A percentile compares a stretch with the other conserved stretches of the same genome.
These are phyloP conservation scores for Eucalyptus tenuipes DNA, from an alignment of 345 rosid genomes.

Conservation along the genomic window DNA sequence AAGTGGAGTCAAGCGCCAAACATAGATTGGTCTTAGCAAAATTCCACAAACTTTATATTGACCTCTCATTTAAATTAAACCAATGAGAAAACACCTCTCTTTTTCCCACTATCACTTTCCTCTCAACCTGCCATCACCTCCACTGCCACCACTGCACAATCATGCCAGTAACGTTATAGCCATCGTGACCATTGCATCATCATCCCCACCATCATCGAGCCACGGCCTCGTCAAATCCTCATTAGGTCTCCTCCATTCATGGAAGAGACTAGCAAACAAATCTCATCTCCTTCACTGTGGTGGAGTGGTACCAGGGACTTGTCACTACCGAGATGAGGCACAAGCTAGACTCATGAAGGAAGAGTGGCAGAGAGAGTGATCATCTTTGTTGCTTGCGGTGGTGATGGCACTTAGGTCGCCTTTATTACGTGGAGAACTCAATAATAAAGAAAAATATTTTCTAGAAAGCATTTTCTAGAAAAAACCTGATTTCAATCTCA, in stretches of 20 bases:
- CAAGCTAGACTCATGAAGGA: no score
- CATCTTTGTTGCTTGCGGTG: no score
- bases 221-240: neutral
- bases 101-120: neutral
- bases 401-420: rapidly evolving
- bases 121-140: neutral
- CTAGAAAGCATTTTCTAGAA: no score
- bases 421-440: rapidly evolving
- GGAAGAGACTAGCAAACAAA: neutral
- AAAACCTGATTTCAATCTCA: no score
- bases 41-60: neutral
- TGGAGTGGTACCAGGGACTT: neutral
- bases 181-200: neutral
- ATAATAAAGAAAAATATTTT: no score
- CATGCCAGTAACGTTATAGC: neutral
- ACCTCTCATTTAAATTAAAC: rapidly evolving
- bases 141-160: rapidly evolving
- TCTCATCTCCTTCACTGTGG: neutral
- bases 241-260: neutral
- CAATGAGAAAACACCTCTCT: neutral
- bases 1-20: rapidly evolving
- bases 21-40: rapidly evolving
- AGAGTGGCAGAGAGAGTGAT: no score
- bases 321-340: neutral
- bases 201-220: neutral